Conservation (phyloP, 2,329 filamentous ascomycete genomes). For the Penicillium sp. region DNA sequence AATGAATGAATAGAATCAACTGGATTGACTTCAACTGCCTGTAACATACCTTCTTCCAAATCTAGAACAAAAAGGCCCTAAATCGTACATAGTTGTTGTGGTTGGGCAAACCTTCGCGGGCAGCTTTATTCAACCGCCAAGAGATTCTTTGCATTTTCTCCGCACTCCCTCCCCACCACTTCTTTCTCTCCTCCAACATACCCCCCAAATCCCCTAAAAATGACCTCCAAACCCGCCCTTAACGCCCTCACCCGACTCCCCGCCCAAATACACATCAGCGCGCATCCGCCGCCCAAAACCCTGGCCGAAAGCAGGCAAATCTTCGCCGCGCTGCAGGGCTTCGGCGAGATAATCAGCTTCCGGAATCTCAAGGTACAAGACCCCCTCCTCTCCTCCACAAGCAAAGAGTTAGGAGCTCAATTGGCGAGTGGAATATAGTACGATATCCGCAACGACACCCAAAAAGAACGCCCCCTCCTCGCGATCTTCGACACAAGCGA, state of each 20-base stretch:
- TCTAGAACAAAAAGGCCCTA: background rate
- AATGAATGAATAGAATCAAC: conserved; percentile 10
- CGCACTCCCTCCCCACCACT: conserved; percentile 1
- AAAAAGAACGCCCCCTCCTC: conserved; percentile 25
- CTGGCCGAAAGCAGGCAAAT: conserved; percentile 38
- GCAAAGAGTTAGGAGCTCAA: background rate
- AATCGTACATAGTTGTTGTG: background rate
- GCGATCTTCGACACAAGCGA: conserved; percentile 41
- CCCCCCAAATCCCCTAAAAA: conserved; percentile 5
- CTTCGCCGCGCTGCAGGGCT: conserved; percentile 42
- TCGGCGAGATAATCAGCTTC: conserved; percentile 44
- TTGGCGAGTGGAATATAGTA: conserved; percentile 26
- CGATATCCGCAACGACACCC: conserved; percentile 18
- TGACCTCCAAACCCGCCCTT: conserved; percentile 9
- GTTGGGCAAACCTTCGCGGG: background rate
- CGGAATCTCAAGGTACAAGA: conserved; percentile 36
- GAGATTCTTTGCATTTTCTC: conserved; percentile 17
- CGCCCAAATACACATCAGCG: conserved; percentile 33
- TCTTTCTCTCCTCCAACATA: background rate
- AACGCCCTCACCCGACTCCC: conserved; percentile 13
- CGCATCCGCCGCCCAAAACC: conserved; percentile 29
- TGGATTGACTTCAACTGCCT: background rate
- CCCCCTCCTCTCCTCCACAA: background rate
- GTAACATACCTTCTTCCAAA: background rate
- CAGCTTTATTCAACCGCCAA: conserved; percentile 8